These are phyloP conservation scores for Toxoplasma gondii DNA, from an alignment of 169 alveolate genomes.

Conservation along the genomic window DNA sequence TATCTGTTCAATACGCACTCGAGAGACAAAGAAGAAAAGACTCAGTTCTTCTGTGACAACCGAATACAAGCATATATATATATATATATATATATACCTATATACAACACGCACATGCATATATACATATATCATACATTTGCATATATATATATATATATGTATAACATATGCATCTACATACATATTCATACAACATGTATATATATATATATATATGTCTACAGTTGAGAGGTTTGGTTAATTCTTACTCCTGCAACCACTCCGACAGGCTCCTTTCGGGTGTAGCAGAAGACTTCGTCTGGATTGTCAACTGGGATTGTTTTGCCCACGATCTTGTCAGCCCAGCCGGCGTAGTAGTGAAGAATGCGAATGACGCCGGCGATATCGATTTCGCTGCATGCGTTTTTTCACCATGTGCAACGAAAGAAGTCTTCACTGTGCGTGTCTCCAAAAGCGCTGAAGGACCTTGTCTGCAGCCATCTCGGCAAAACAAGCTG, in stretches of 20 bases:
- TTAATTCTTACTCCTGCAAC: slow-evolving; percentile 72
- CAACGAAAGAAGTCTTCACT: not conserved
- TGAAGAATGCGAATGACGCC: slow-evolving; percentile 71
- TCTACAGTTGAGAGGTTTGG: too few species aligned
- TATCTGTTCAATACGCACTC: not conserved
- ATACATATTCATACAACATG: too few species aligned
- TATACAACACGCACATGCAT: not conserved
- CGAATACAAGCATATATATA: not conserved
- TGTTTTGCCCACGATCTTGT: slow-evolving; percentile 78
- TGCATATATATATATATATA: not conserved
- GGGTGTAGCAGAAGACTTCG: slow-evolving; percentile 74
- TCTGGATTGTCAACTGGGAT: slow-evolving; percentile 73
- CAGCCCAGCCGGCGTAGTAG: slow-evolving; percentile 85
- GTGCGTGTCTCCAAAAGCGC: not conserved
- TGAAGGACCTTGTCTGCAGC: not conserved
- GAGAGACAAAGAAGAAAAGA: not conserved
- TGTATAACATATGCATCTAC: not conserved
- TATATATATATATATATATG: too few species aligned
- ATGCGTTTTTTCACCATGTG: not conserved
- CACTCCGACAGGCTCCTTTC: slow-evolving; percentile 88
- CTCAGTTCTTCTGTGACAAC: not conserved
- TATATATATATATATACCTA: not conserved
- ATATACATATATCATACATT: too few species aligned
- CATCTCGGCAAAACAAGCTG: not conserved
- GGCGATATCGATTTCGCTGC: slow-evolving; percentile 71